Conservation (phyloP, 768 basidiomycete genomes). For the Tephrocybe rancida region DNA sequence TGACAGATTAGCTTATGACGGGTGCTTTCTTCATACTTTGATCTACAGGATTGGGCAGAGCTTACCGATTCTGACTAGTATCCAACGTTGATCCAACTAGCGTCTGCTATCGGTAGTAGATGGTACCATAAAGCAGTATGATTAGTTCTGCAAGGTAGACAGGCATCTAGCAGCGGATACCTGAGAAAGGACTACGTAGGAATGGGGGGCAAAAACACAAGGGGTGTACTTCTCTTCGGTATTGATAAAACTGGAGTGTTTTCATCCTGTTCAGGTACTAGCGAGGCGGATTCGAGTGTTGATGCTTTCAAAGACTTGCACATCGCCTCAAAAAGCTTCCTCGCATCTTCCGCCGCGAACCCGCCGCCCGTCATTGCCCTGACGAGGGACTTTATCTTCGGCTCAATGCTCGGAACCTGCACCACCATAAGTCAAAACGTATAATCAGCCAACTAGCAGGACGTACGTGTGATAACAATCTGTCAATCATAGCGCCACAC, state of each 20-base stretch:
- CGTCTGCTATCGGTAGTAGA: too few species aligned
- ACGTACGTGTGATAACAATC: constrained; percentile 36
- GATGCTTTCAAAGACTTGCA: constrained; percentile 44
- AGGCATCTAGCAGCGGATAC: too few species aligned
- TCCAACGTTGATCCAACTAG: neutral
- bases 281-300: constrained; percentile 34
- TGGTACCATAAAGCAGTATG: too few species aligned
- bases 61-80: neutral
- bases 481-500: constrained; percentile 40
- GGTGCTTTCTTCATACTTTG: constrained; percentile 6
- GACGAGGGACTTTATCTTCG: constrained; percentile 45
- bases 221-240: constrained; percentile 6
- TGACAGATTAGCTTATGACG: too few species aligned
- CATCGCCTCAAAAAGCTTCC: constrained; percentile 51
- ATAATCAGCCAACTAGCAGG: neutral
- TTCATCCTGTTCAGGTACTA: neutral
- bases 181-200: neutral
- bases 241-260: neutral
- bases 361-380: constrained; percentile 49
- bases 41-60: constrained; percentile 2
- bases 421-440: neutral
- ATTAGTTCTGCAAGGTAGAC: too few species aligned
- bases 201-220: neutral
- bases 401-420: constrained; percentile 41
- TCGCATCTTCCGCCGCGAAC: constrained; percentile 51